Percentiles rank a stretch among this genome's conserved stretches.
phyloP scores from a whole-genome alignment of 2,329 filamentous ascomycete genomes.

The Harringtonia aguacate region DNA sequence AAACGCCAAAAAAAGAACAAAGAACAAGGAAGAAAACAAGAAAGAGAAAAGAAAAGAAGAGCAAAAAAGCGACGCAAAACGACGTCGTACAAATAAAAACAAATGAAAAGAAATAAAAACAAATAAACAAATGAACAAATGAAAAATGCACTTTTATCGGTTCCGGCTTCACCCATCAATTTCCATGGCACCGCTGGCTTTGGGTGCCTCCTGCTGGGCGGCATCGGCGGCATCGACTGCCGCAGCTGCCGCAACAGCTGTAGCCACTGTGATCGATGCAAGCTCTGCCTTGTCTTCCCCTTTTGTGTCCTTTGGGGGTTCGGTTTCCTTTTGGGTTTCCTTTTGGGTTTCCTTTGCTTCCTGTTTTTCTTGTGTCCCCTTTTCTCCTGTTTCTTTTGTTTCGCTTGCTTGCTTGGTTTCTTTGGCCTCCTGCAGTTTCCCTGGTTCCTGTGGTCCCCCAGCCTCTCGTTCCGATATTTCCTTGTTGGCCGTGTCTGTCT shows the following conservation, averaged over 20 bases:
- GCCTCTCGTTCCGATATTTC: background rate
- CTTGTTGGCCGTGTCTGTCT: background rate
- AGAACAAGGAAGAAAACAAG: background rate
- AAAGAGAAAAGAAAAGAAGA: conserved; percentile 3
- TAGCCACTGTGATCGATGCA: conserved; percentile 4
- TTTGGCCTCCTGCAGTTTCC: too few relatives aligned
- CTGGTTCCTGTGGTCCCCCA: too few relatives aligned
- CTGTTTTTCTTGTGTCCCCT: background rate
- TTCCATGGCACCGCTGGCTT: conserved; percentile 5
- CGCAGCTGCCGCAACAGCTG: conserved; percentile 1
- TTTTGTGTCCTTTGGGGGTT: background rate
- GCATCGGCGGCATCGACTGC: background rate
- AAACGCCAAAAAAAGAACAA: background rate
- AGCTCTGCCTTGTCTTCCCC: background rate
- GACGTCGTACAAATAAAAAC: too few relatives aligned
- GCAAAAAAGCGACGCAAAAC: too few relatives aligned
- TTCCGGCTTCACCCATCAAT: conserved; percentile 6
- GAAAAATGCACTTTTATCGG: too few relatives aligned
- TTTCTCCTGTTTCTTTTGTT: background rate
- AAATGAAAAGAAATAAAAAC: too few relatives aligned
- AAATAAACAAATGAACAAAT: too few relatives aligned
- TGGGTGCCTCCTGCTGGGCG: background rate
- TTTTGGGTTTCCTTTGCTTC: background rate
- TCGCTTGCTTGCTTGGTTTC: background rate
- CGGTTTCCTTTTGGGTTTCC: background rate